Evolutionary conservation across 78 protist genomes (phyloP).

Genomic region (Dictyostelium purpureum): DNA sequence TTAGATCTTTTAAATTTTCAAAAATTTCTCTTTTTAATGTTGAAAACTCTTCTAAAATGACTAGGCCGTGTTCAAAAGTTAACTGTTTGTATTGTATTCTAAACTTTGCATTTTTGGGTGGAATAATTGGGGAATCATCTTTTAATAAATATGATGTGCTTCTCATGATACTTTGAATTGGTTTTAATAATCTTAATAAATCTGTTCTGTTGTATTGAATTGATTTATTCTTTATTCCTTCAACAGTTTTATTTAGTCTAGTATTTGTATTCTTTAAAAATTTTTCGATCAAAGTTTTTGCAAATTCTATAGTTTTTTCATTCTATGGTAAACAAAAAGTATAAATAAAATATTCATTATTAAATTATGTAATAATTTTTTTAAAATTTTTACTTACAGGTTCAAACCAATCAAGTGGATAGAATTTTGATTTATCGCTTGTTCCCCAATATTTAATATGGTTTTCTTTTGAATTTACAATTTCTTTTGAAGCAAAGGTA

Average conservation of each 20-base stretch:
- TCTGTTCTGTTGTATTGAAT: conserved; percentile 16
- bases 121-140: not conserved
- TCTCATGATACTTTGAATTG: conserved; percentile 7
- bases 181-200: not conserved
- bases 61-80: not conserved
- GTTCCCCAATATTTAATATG: conserved; percentile 67
- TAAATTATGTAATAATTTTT: not conserved
- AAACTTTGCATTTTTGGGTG: not conserved
- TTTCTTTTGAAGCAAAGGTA: not conserved
- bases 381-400: conserved; percentile 20
- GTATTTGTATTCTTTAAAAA: not conserved
- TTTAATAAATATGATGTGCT: not conserved
- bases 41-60: not conserved
- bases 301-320: conserved; percentile 15
- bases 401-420: conserved; percentile 67
- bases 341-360: too few relatives aligned
- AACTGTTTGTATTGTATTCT: not conserved
- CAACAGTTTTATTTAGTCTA: not conserved
- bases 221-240: not conserved
- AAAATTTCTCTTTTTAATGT: not conserved
- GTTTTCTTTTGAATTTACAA: not conserved
- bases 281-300: conserved; percentile 27
- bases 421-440: not conserved
- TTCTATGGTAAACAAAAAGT: not conserved
- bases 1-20: not conserved